phyloP scores from a whole-genome alignment of 2,329 filamentous ascomycete species.

The Xylariaceae sp. region DNA sequence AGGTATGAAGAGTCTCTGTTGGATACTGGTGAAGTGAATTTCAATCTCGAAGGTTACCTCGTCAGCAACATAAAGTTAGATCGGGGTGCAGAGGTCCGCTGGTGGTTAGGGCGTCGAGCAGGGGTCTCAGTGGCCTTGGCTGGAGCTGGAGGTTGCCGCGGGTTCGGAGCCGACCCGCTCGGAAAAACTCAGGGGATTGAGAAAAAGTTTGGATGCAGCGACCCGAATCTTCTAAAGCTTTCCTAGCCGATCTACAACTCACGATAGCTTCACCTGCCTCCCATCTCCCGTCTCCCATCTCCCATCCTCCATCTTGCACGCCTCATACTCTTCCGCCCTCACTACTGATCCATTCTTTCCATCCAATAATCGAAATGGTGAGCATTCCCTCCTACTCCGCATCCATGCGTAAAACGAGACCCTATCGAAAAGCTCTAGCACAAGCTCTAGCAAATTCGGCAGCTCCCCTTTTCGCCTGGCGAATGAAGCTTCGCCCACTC shows the following conservation, averaged over 20 bases:
- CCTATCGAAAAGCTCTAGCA: too few species aligned
- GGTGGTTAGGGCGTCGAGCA: too few species aligned
- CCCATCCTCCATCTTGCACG: constrained; percentile 5
- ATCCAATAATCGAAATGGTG: constrained; percentile 27
- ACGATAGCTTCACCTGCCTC: constrained; percentile 30
- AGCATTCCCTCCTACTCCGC: constrained; percentile 3
- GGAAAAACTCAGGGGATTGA: constrained; percentile 31
- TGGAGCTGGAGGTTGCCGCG: neutral
- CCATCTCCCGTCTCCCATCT: constrained; percentile 23
- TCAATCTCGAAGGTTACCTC: too few species aligned
- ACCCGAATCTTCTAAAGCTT: constrained; percentile 31
- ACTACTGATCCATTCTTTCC: neutral
- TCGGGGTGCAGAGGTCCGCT: too few species aligned
- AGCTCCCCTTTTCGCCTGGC: neutral
- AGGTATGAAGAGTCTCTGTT: too few species aligned
- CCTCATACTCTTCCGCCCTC: neutral
- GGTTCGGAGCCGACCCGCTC: constrained; percentile 8
- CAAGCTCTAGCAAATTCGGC: neutral
- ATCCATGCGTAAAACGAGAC: too few species aligned
- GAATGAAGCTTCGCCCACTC: neutral
- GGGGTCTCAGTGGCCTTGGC: too few species aligned
- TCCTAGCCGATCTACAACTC: constrained; percentile 25
- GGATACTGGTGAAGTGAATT: too few species aligned
- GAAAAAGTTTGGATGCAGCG: constrained; percentile 26
- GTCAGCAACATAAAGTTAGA: too few species aligned